phyloP scores from a whole-genome alignment of 495 filamentous ascomycete genomes.

The Articulospora tetracladia region DNA sequence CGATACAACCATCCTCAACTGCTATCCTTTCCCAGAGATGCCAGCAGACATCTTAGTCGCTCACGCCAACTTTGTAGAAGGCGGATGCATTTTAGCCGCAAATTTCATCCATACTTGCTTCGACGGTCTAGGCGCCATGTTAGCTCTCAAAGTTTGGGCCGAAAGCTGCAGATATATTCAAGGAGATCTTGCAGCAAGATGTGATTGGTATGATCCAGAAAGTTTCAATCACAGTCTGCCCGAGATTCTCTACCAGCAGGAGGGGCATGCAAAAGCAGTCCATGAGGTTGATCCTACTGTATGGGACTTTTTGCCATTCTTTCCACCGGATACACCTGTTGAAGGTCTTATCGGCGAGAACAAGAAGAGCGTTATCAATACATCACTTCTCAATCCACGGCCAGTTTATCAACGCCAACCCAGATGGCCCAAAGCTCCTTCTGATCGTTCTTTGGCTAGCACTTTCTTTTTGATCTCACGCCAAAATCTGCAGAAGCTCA shows the following conservation, averaged over 20 bases:
- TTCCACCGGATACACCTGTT: constrained; percentile 14
- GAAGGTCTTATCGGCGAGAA: neutral
- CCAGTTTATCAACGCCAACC: constrained; percentile 22
- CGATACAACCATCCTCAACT: constrained; percentile 24
- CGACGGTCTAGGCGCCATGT: constrained; percentile 31
- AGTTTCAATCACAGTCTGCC: constrained; percentile 34
- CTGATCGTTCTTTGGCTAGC: constrained; percentile 20
- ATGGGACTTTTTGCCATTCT: constrained; percentile 24
- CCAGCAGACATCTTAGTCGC: constrained; percentile 30
- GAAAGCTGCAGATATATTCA: constrained; percentile 31
- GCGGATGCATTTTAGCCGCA: constrained; percentile 42
- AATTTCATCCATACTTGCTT: constrained; percentile 49
- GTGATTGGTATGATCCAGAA: constrained; percentile 30
- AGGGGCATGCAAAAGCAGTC: constrained; percentile 23
- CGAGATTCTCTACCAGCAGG: constrained; percentile 16
- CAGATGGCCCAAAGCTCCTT: constrained; percentile 24
- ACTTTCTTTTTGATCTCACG: constrained; percentile 26
- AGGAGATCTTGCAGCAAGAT: constrained; percentile 29
- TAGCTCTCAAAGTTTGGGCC: constrained; percentile 31
- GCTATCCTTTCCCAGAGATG: constrained; percentile 26
- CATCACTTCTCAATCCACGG: neutral
- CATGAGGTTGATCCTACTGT: constrained; percentile 25
- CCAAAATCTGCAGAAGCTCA: constrained; percentile 23
- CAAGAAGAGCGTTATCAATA: neutral
- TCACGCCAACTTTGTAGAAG: constrained; percentile 35